These are phyloP conservation scores for Phlyctochytrium bullatum DNA, from an alignment of 192 early-diverging fungal species.

Conservation along the genomic window DNA sequence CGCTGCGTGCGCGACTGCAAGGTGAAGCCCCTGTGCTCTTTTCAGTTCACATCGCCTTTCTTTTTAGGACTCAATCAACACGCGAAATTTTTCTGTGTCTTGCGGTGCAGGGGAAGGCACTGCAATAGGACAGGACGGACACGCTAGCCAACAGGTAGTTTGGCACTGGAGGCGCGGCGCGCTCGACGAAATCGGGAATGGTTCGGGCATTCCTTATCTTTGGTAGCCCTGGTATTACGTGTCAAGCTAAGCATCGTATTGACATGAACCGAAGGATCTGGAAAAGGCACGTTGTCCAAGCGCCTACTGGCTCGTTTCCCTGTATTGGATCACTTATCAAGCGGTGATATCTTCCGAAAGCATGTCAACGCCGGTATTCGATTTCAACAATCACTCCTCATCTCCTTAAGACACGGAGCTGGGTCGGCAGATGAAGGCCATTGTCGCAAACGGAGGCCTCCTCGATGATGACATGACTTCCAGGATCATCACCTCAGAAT, in stretches of 20 bases:
- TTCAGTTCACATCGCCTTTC: too few species aligned
- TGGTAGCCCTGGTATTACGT: not conserved
- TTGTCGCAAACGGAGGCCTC: slow-evolving; percentile 48
- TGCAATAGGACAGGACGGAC: too few species aligned
- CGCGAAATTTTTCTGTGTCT: too few species aligned
- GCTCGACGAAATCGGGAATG: too few species aligned
- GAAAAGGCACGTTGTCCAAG: slow-evolving; percentile 89
- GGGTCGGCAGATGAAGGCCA: slow-evolving; percentile 44
- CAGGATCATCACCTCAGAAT: slow-evolving; percentile 22
- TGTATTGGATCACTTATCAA: slow-evolving; percentile 66
- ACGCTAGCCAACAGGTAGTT: too few species aligned
- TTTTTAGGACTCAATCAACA: too few species aligned
- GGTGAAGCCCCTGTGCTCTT: too few species aligned
- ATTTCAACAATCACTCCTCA: not conserved
- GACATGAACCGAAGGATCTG: slow-evolving; percentile 23
- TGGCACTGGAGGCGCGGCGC: too few species aligned
- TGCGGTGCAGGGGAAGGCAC: too few species aligned
- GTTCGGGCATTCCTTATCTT: slow-evolving; percentile 14
- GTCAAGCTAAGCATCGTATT: not conserved
- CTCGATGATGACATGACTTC: slow-evolving; percentile 72
- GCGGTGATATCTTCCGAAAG: slow-evolving; percentile 81
- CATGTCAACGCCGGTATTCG: slow-evolving; percentile 66
- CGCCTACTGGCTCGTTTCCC: slow-evolving; percentile 69
- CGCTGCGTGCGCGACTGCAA: too few species aligned
- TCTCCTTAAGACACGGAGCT: slow-evolving; percentile 39